These are phyloP conservation scores for Penicillium lividum DNA, from an alignment of 495 filamentous ascomycete genomes.

Conservation along the genomic window DNA sequence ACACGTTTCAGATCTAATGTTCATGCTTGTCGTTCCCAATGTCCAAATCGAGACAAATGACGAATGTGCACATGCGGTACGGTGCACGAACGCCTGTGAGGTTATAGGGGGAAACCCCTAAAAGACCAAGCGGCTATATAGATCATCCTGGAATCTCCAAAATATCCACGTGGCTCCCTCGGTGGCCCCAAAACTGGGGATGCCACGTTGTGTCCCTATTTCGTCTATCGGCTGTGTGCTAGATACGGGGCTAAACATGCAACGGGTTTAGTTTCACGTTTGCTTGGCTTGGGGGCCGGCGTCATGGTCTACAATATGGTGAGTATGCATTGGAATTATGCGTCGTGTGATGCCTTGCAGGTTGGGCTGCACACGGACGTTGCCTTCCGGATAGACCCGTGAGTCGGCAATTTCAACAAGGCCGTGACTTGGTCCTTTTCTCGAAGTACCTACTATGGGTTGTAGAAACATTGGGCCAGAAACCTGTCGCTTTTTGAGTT, in stretches of 20 bases:
- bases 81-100: neutral
- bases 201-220: neutral
- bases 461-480: neutral
- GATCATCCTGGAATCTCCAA: neutral
- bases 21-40: neutral
- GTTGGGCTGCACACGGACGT: neutral
- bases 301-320: neutral
- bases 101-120: neutral
- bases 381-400: slow-evolving; percentile 4
- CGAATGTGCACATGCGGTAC: neutral
- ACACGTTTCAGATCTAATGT: neutral
- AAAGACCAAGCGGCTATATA: neutral
- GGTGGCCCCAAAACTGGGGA: neutral
- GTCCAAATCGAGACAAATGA: neutral
- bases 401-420: neutral
- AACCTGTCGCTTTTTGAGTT: neutral
- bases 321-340: neutral
- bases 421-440: neutral
- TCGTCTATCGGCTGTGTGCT: neutral
- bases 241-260: neutral
- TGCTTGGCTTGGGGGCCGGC: slow-evolving; percentile 2
- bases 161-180: slow-evolving; percentile 5
- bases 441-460: neutral
- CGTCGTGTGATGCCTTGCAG: slow-evolving; percentile 1
- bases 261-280: neutral